Base-by-base conservation (phyloP, 2,329 filamentous ascomycete genomes). In the Pseudocercospora fijiensis region DNA sequence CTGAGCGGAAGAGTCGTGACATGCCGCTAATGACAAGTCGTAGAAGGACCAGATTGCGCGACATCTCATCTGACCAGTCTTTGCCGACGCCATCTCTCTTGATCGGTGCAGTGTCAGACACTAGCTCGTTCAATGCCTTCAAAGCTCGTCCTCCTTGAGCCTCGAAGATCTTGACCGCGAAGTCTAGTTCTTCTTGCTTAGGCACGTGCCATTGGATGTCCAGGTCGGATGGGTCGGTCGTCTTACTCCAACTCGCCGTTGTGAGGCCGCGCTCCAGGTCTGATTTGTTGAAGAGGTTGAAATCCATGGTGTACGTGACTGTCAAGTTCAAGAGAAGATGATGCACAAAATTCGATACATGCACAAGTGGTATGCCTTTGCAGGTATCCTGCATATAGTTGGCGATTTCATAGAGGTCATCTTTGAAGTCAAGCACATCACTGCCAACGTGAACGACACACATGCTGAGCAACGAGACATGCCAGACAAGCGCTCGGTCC, bases 51-150 rank as follows among this genome's bases (percentile, higher is more conserved):
- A 99, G 84, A 69, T 96, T 92, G 61, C 95, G 84, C 1, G 92
- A 94, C 27, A 98, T 89, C 76, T 99, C 96, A 75, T 99, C 95
- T 0, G 94, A 97, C 95, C 95, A 99, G 72, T 97, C 94, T 78
- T 98, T 99, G 70, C 96, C 96, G 76, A 94, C 96, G 41, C 95
- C 95, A 69, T 93, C 94, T 62, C 94, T 86, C 76, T 92, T 96
- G 59, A 98, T 89, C 2, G 88, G 89, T 1, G 92, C 89, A 37
- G 89, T 85, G 52, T 91, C 88, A 66, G 90, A 88, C 73, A 92
- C 96, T n/a, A 99, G 83, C 7, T 88, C 85, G 66, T 86, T 85
- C 11, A 99, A 80, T 65, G 91, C 87, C 63, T 88, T 82, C 65
- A 94, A 85, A 1, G 94, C 93, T 45, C 86, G 88, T 62, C 86